Evolutionary conservation across 306 rosid species (phyloP), one percentile per base, ranked within the genome.

Genomic region (Lathyrus sativus): DNA sequence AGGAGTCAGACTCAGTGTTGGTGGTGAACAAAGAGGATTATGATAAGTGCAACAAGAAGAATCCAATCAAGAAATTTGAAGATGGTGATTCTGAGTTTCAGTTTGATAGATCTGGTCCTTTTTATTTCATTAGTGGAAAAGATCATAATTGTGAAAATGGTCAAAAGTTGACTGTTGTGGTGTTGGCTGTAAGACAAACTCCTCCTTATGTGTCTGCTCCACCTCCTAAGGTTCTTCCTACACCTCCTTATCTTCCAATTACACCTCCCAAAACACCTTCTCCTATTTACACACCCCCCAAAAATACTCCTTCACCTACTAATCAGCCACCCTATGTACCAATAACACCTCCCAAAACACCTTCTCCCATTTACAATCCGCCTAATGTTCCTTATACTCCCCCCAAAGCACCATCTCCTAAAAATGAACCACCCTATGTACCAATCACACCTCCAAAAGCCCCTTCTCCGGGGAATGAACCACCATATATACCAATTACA

Each of bases 1-100:
- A 81, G 58, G 98, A 88, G 0, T 65, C 83, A 24, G 82, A 92
- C 24, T 85, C 96, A 0, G 98, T 92, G 68, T 62, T 88, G 78
- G 79, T 57, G 51, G 98, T 92, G 84, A 85, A 65, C 81, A 80
- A 88, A 35, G 85, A 88, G 0, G 95, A 83, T 50, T 92, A 65
- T 75, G 74, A 76, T 15, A 83, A 74, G 7, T 92, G 98, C 58
- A 78, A 82, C 78, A 88, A 83, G 59, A 79, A 79, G 44, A 78
- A 84, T 37, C 96, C 98, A 0, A 77, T 83, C 8, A 73, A 78
- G 74, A 92, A 85, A 42, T 68, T 77, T 10, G 88, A 89, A 0
- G 92, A 81, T 68, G 96, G 96, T 18, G 70, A 85, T n/a, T 83
- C 93, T 0, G 78, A 78, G 68, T 85, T 85, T 66, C 83, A 64